phyloP scores from a whole-genome alignment of 1,139 yeast species.

The Suhomyces panamericanus region DNA sequence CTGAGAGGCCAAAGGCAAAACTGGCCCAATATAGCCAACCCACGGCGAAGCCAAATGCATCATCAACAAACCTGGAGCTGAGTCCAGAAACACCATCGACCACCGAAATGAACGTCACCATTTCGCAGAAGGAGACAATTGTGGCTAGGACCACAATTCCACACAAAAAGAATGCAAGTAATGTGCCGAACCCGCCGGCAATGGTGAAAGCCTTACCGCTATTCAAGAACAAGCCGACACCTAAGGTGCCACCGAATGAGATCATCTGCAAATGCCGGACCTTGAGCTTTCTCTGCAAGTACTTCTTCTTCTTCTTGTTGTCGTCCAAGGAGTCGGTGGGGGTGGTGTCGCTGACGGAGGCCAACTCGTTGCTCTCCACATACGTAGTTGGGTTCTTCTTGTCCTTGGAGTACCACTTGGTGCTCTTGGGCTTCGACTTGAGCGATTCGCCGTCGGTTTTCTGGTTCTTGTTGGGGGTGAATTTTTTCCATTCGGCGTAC shows the following conservation, averaged over 20 bases:
- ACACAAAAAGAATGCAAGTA: constrained; percentile 66
- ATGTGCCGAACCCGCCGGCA: constrained; percentile 82
- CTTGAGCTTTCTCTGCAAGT: constrained; percentile 55
- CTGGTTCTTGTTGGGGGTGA: constrained; percentile 3
- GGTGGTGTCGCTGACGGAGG: constrained; percentile 3
- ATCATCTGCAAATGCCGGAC: constrained; percentile 79
- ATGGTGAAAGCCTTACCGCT: constrained; percentile 77
- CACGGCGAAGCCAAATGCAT: constrained; percentile 79
- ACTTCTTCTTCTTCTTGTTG: constrained; percentile 7
- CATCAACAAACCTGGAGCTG: constrained; percentile 78
- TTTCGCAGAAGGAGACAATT: constrained; percentile 77
- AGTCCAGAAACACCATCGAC: constrained; percentile 79
- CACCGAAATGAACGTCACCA: constrained; percentile 80
- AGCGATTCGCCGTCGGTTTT: constrained; percentile 12
- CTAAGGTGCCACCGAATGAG: constrained; percentile 79
- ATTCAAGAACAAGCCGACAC: constrained; percentile 76
- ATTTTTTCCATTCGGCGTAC: constrained; percentile 13
- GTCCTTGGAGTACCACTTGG: constrained; percentile 9
- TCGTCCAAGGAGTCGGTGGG: constrained; percentile 2
- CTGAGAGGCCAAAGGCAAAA: constrained; percentile 71
- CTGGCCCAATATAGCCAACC: constrained; percentile 80
- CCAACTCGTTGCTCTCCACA: constrained; percentile 11
- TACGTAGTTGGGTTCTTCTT: constrained; percentile 7
- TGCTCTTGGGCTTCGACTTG: constrained; percentile 6
- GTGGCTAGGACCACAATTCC: constrained; percentile 70